Percentiles rank a stretch among this genome's conserved stretches.
phyloP scores from a whole-genome alignment of 2,329 filamentous ascomycete species.

The Graphilbum sp. region DNA sequence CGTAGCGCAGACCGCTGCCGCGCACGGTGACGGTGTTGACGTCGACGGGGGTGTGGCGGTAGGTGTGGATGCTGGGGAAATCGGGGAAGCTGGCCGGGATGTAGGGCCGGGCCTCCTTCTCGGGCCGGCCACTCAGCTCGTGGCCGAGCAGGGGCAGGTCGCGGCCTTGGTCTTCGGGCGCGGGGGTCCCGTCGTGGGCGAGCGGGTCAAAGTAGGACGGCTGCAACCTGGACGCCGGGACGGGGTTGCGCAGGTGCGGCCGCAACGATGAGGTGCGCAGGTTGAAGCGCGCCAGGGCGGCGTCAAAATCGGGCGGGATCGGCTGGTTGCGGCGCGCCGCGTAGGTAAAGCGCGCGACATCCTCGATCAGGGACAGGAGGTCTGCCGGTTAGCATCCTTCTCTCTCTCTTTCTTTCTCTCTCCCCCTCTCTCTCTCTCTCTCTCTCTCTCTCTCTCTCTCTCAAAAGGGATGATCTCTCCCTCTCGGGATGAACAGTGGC shows the following conservation, averaged over 20 bases:
- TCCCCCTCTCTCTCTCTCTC: no score
- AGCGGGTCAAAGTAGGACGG: constrained; percentile 22
- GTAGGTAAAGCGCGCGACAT: constrained; percentile 29
- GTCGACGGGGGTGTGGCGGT: constrained; percentile 38
- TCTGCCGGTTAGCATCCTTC: constrained; percentile 24
- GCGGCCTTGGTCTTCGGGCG: constrained; percentile 5
- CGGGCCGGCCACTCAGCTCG: constrained; percentile 40
- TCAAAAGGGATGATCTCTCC: no score
- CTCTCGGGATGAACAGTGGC: no score
- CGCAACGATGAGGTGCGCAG: constrained; percentile 33
- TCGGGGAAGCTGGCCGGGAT: constrained; percentile 43
- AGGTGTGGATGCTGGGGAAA: constrained; percentile 49
- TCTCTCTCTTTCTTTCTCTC: no score
- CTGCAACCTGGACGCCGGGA: constrained; percentile 22
- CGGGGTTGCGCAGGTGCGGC: constrained; percentile 38
- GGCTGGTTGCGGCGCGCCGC: constrained; percentile 34
- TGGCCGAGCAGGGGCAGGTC: constrained; percentile 29
- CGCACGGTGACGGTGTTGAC: constrained; percentile 17
- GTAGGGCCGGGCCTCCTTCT: constrained; percentile 37
- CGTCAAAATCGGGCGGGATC: constrained; percentile 40
- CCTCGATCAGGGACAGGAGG: constrained; percentile 28
- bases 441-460: no score
- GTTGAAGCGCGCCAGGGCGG: constrained; percentile 33
- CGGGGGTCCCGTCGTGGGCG: constrained; percentile 1
- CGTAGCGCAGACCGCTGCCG: constrained; percentile 11